These are phyloP conservation scores for Plasmodium chabaudi DNA, from an alignment of 169 alveolate species.

Conservation along the genomic window DNA sequence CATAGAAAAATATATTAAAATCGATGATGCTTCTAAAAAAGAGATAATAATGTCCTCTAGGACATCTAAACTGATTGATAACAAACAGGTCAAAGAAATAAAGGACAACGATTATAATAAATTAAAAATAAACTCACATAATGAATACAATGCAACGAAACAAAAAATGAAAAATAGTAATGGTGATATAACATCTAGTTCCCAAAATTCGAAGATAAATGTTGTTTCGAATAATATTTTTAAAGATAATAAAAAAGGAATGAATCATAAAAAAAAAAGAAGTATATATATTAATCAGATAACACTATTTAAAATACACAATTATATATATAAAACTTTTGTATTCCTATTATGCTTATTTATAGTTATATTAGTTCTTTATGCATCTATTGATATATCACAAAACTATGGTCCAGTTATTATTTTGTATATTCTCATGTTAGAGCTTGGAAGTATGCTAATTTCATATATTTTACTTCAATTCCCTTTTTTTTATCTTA, in stretches of 20 bases:
- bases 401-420: constrained; percentile 35
- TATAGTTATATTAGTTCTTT: constrained; percentile 44
- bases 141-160: not conserved
- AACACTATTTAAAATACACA: constrained; percentile 29
- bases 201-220: not conserved
- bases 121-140: not conserved
- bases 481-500: constrained; percentile 69
- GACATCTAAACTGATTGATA: not conserved
- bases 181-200: too few relatives aligned
- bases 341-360: constrained; percentile 31
- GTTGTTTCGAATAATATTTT: constrained; percentile 10
- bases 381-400: constrained; percentile 69
- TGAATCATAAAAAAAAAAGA: not conserved
- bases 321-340: constrained; percentile 49
- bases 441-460: constrained; percentile 64
- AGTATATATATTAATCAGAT: constrained; percentile 10
- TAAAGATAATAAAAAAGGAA: not conserved
- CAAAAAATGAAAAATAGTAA: not conserved
- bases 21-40: not conserved
- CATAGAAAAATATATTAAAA: not conserved
- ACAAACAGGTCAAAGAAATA: not conserved
- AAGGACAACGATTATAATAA: not conserved
- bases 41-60: not conserved
- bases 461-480: constrained; percentile 56
- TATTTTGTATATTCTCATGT: constrained; percentile 31